Percentiles rank a stretch among this genome's conserved stretches.
phyloP scores from a whole-genome alignment of 2,329 filamentous ascomycete genomes.

The Microsporum audouinii region DNA sequence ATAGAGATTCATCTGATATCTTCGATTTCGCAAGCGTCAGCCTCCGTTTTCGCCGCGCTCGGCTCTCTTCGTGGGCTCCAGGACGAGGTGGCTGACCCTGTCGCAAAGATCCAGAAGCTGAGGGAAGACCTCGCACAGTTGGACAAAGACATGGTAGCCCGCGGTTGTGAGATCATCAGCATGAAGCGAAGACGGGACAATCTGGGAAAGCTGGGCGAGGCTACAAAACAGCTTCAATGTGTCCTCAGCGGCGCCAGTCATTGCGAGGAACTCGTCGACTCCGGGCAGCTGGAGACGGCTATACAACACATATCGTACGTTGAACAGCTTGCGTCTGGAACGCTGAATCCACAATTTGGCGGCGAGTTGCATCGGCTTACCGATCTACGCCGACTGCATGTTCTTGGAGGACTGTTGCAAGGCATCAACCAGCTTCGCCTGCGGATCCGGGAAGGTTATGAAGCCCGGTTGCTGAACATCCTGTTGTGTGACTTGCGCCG shows the following conservation, averaged over 20 bases:
- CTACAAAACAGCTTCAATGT: conserved; percentile 60
- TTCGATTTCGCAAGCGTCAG: conserved; percentile 75
- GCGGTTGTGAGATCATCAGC: conserved; percentile 62
- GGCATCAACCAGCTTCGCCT: not conserved
- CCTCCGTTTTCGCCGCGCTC: conserved; percentile 75
- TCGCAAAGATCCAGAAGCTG: conserved; percentile 61
- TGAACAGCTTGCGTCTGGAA: conserved; percentile 12
- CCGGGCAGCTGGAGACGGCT: conserved; percentile 7
- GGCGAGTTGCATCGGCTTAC: conserved; percentile 4
- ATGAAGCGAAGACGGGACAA: conserved; percentile 64
- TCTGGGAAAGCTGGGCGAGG: conserved; percentile 58
- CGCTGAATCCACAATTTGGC: conserved; percentile 10
- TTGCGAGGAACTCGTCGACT: conserved; percentile 62
- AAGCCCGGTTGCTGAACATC: not conserved
- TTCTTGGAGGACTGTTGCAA: conserved; percentile 1
- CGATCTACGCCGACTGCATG: conserved; percentile 7
- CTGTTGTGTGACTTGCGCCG: conserved; percentile 3
- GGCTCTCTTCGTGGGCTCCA: conserved; percentile 72
- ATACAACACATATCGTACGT: conserved; percentile 12
- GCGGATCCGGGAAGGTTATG: conserved; percentile 2
- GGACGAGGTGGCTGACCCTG: conserved; percentile 69
- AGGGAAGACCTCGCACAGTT: conserved; percentile 59
- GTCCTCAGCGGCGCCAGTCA: conserved; percentile 56
- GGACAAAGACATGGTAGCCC: conserved; percentile 64
- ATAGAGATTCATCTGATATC: conserved; percentile 81